Evolutionary conservation across 768 basidiomycete genomes (phyloP).

Genomic region (Panus rudis): DNA sequence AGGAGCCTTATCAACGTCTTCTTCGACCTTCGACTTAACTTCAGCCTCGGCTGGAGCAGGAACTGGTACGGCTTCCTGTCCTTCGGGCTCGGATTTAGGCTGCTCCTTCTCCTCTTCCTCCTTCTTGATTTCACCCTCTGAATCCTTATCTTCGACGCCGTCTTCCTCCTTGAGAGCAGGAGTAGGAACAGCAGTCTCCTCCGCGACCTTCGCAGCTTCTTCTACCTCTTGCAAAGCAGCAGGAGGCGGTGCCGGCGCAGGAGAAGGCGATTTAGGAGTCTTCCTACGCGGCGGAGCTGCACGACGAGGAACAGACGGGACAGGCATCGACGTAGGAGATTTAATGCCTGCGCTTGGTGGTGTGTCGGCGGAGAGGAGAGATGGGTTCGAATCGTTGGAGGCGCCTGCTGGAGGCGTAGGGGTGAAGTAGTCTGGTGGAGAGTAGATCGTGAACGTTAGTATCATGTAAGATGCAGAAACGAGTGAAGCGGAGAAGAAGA

Average conservation of each 20-base stretch:
- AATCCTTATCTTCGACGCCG: not conserved
- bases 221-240: not conserved
- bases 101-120: too few species aligned
- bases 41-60: too few species aligned
- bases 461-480: too few species aligned
- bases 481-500: too few species aligned
- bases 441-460: too few species aligned
- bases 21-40: too few species aligned
- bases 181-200: not conserved
- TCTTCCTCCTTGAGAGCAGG: not conserved
- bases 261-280: slow-evolving; percentile 39
- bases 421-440: too few species aligned
- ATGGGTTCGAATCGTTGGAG: slow-evolving; percentile 11
- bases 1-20: too few species aligned
- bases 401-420: too few species aligned
- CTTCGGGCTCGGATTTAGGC: too few species aligned
- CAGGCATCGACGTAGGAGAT: slow-evolving; percentile 56
- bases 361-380: slow-evolving; percentile 17
- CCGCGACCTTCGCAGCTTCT: not conserved
- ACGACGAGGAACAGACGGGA: slow-evolving; percentile 66
- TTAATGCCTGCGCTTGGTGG: slow-evolving; percentile 26
- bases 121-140: not conserved
- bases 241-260: slow-evolving; percentile 1
- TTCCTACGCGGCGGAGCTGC: slow-evolving; percentile 72
- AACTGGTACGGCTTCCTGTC: too few species aligned